Conservation (phyloP, 441 rosid species). For the Erodium texanum region DNA sequence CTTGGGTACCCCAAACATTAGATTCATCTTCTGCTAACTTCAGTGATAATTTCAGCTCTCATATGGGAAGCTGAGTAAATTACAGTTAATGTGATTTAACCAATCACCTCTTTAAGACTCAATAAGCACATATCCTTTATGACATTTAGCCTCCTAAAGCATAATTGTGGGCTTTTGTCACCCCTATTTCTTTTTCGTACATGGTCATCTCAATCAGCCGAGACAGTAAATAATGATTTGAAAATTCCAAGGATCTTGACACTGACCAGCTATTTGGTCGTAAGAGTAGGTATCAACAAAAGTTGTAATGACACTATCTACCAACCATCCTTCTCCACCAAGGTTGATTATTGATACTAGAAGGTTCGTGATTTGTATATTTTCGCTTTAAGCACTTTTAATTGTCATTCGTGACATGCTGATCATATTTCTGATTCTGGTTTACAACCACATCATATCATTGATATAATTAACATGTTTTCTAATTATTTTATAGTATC, state of each 20-base stretch:
- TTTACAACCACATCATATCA: not conserved
- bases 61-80: not conserved
- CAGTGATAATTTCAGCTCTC: not conserved
- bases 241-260: no score
- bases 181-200: not conserved
- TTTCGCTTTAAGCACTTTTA: not conserved
- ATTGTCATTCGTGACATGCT: not conserved
- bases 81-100: not conserved
- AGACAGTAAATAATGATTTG: no score
- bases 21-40: no score
- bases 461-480: no score
- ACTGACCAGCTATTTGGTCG: no score
- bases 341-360: no score
- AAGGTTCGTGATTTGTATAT: no score
- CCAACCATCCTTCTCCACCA: no score
- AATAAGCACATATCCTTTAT: not conserved
- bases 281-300: no score
- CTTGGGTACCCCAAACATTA: not conserved
- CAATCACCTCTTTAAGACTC: not conserved
- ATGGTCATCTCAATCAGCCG: no score
- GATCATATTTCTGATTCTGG: not conserved
- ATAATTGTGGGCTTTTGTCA: not conserved
- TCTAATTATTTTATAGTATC: no score
- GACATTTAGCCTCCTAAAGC: not conserved
- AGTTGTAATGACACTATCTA: no score